Evolutionary conservation across 225 moss, liverwort and hornwort genomes (phyloP).

Genomic region (Rhytidiadelphus loreus): DNA sequence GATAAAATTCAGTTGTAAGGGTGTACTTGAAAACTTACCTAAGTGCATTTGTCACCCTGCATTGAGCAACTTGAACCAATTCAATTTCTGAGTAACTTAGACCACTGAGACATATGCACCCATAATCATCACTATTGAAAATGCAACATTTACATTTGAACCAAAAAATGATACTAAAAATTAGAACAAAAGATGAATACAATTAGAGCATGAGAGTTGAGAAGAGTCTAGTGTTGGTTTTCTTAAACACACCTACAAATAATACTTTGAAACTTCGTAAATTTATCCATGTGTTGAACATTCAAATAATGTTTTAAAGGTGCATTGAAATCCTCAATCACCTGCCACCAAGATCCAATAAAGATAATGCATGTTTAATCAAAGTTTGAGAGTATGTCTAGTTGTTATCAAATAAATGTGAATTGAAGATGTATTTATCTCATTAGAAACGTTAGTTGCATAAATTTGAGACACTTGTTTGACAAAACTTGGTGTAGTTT

Average conservation of each 20-base stretch:
- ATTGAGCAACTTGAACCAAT: background rate
- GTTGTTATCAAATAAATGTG: fast-evolving
- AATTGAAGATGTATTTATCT: too few relatives aligned
- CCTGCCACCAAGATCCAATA: background rate
- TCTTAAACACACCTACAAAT: background rate
- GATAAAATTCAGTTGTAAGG: background rate
- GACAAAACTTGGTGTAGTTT: background rate
- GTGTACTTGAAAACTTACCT: background rate
- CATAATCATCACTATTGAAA: background rate
- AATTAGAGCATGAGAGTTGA: fast-evolving
- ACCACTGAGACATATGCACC: too few relatives aligned
- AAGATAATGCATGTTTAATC: background rate
- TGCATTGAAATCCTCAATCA: background rate
- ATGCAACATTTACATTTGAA: background rate
- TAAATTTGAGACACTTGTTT: too few relatives aligned
- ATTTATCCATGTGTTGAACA: fast-evolving
- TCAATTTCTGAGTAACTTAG: background rate
- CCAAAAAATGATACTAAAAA: background rate
- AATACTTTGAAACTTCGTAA: background rate
- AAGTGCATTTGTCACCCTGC: too few relatives aligned
- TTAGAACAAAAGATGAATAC: background rate
- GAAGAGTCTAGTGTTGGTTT: fast-evolving
- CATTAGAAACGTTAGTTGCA: background rate
- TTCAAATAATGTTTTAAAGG: too few relatives aligned
- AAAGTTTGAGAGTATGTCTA: fast-evolving